Evolutionary conservation across 2,329 filamentous ascomycete species (phyloP), one percentile per base, ranked within the genome.

Genomic region (Xylaria sp.): DNA sequence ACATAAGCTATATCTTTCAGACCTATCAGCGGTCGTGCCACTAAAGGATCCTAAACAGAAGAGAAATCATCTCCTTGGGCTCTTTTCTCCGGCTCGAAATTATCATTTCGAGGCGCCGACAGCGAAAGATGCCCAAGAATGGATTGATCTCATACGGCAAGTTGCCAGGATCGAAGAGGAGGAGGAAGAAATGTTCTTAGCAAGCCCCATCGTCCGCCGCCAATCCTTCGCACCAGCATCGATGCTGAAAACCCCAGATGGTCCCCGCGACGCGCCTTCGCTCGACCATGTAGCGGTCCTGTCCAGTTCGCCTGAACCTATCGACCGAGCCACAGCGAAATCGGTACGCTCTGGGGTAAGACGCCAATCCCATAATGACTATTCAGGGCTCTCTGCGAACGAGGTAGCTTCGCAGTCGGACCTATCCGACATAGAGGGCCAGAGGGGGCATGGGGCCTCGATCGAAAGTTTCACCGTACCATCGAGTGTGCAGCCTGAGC

Each of bases 31-130:
- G 7, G 93, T 97, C 53, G 93, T 94, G 1, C 89, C 93, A 67
- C 90, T 98, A 71, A 94, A 93, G 76, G 94, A 97, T 75, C 92
- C 93, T 9, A 97, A 97, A 80, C 90, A 94, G 69, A 94, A 92
- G 78, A 91, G 92, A 67, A 88, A 93, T 61, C 90, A 97, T 78
- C 89, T 97, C 69, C 98, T 99, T 78, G 96, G 93, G 23, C 87
- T 98, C 54, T 99, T 97, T 81, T 95, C 94, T 0, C 92, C 94
- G 0, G 92, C 94, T 17, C 91, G 92, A 73, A 98, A 97, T 81
- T 97, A 92, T 81, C 94, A 97, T 76, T 89, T 99, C 68, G 92
- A 97, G 79, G 94, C 93, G 0, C 79, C 85, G 38, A 91, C 87
- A 4, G 87, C 89, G 59, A 84, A 88, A 67, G 94, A 97, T 70